Evolutionary conservation across 2,329 filamentous ascomycete genomes (phyloP).

Genomic region (Penicillium sp.): DNA sequence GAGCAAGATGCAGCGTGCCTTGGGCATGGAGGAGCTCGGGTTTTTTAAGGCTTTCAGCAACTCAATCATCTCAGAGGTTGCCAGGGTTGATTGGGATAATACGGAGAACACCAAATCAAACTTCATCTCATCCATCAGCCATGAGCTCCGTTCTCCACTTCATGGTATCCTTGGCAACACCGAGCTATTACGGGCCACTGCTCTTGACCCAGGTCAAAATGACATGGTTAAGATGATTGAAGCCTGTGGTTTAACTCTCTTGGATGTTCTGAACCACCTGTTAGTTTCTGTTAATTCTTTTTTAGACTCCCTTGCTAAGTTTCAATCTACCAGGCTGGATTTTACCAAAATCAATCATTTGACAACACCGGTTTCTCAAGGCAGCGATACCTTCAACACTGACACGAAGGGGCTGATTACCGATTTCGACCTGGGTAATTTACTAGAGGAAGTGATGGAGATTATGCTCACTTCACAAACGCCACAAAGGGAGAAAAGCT

Average conservation of each 20-base stretch:
- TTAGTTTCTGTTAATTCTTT: too few relatives aligned
- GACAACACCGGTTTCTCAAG: too few relatives aligned
- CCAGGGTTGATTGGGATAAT: slow-evolving; percentile 33
- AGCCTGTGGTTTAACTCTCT: slow-evolving; percentile 46
- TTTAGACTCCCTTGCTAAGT: too few relatives aligned
- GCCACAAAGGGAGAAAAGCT: slow-evolving; percentile 8
- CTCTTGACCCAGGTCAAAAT: slow-evolving; percentile 31
- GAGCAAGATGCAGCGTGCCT: slow-evolving; percentile 18
- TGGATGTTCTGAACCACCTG: slow-evolving; percentile 48
- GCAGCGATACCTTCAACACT: too few relatives aligned
- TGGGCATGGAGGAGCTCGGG: slow-evolving; percentile 36
- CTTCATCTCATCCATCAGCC: slow-evolving; percentile 39
- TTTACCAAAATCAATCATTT: slow-evolving; percentile 34
- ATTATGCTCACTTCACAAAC: slow-evolving; percentile 24
- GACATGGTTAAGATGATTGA: slow-evolving; percentile 42
- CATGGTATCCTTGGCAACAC: slow-evolving; percentile 41
- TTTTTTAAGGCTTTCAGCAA: slow-evolving; percentile 40
- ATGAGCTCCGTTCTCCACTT: slow-evolving; percentile 42
- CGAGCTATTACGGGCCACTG: slow-evolving; percentile 38
- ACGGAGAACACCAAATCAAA: slow-evolving; percentile 39
- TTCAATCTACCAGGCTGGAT: too few relatives aligned
- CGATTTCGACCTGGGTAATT: too few relatives aligned
- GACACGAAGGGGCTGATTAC: too few relatives aligned
- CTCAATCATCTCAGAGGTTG: slow-evolving; percentile 40
- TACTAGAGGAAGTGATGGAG: slow-evolving; percentile 25